Conservation (phyloP, 176 grass and related monocot species). For the Paspalum vaginatum region DNA sequence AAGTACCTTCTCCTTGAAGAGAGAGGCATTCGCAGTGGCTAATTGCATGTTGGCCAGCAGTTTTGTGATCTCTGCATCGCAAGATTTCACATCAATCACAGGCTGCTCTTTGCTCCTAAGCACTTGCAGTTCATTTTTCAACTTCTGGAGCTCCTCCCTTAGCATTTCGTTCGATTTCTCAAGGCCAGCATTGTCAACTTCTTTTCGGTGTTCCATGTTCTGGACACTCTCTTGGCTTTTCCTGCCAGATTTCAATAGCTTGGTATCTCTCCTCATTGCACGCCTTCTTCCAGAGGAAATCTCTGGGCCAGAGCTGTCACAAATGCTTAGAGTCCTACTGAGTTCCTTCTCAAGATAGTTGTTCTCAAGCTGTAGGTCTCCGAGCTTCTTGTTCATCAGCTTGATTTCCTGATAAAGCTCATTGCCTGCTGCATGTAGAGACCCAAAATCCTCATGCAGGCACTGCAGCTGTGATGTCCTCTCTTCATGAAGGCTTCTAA, state of each 20-base stretch:
- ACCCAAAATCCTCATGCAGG: slow-evolving; percentile 56
- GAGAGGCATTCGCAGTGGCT: slow-evolving; percentile 67
- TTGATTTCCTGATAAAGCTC: slow-evolving; percentile 65
- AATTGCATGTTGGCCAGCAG: slow-evolving; percentile 69
- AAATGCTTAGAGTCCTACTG: slow-evolving; percentile 48
- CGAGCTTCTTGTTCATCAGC: slow-evolving; percentile 62
- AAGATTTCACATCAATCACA: slow-evolving; percentile 65
- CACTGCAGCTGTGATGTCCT: slow-evolving; percentile 52
- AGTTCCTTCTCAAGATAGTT: slow-evolving; percentile 68
- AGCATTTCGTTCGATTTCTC: slow-evolving; percentile 60
- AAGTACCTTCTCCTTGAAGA: slow-evolving; percentile 84
- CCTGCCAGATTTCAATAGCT: slow-evolving; percentile 60
- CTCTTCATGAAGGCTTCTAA: slow-evolving; percentile 67
- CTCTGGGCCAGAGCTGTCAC: slow-evolving; percentile 53
- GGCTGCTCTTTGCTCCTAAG: slow-evolving; percentile 50
- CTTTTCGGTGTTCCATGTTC: slow-evolving; percentile 50
- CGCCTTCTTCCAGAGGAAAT: slow-evolving; percentile 36
- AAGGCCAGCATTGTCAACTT: slow-evolving; percentile 52
- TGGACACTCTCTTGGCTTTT: slow-evolving; percentile 42
- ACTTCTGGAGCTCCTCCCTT: slow-evolving; percentile 51
- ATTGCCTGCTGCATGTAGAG: slow-evolving; percentile 56
- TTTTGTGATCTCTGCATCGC: slow-evolving; percentile 61
- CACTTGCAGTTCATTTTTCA: slow-evolving; percentile 50
- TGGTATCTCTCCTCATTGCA: slow-evolving; percentile 42
- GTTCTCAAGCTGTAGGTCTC: slow-evolving; percentile 62